Base-by-base conservation (phyloP, 805 yeast species). In the Candida schatavii region DNA sequence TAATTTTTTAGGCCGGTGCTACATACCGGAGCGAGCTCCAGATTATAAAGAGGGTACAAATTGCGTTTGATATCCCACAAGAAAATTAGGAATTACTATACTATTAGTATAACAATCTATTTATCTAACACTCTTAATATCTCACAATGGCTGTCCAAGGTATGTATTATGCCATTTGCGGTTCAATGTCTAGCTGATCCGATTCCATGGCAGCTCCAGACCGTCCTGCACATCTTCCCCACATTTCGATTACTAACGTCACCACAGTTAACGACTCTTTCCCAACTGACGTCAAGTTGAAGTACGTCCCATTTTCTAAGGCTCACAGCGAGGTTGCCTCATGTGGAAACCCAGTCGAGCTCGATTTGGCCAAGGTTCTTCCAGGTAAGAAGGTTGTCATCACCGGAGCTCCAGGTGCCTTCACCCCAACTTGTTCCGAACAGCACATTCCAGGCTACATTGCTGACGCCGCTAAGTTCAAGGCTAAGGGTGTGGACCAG, bases 391-490 rank as follows among this genome's bases (percentile, higher is more conserved):
- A 73, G 54, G 78, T 83, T 25, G 80, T 85, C 33, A 68, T 86
- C 52, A 87, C 88, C 26, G 74, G 85, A 44, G 89, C 86, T 27
- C 93, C 95, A 47, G 95, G 90, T 47, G 93, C 95, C 9, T 87
- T 85, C 73, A 85, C 95, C 21, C 95, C 91, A 43, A 80, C 91
- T 6, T 85, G 93, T 64, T 74, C 85, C 37, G 78, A 74, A 38
- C 71, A 77, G 52, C 93, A 85, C 64, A 74, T 85, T 45, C 91
- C 91, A 43, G 86, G 81, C 19, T 83, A 67, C 68, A 61, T 83
- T 44, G 56, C 66, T 44, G 68, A 78, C 48, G 59, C 75, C 41
- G 59, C 58, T 5, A 74, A 77, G 41, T 74, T 86, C 56, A 62
- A 72, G 54, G 62, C 68, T 42, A 82, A 81, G 64, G 80, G 83